phyloP scores from a whole-genome alignment of 1,284 basidiomycete genomes.

The Cystobasidiaceae sp. region DNA sequence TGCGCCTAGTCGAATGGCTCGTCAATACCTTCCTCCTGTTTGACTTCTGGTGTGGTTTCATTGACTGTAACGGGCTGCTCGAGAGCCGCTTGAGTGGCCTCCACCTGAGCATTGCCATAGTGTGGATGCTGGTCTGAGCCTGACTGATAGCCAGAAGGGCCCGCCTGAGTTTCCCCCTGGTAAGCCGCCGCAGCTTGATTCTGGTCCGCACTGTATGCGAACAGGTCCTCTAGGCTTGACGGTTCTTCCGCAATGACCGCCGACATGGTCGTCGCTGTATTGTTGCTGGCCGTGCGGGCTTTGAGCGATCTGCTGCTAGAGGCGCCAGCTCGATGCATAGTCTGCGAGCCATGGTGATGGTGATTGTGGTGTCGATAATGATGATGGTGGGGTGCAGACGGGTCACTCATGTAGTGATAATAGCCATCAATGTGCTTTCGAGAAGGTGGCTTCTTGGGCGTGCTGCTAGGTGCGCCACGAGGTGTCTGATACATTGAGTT shows the following conservation, averaged over 20 bases:
- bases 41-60: too few species aligned
- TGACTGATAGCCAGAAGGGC: too few species aligned
- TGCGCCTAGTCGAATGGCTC: too few species aligned
- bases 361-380: not conserved
- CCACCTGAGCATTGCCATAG: too few species aligned
- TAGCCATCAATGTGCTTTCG: not conserved
- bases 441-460: not conserved
- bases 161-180: too few species aligned
- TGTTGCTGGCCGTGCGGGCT: not conserved
- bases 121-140: too few species aligned
- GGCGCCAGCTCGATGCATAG: not conserved
- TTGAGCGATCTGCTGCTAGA: not conserved
- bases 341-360: not conserved
- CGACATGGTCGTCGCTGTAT: not conserved
- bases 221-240: not conserved
- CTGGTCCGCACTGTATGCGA: slow-evolving; percentile 5
- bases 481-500: slow-evolving; percentile 5
- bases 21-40: too few species aligned
- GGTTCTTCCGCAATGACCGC: not conserved
- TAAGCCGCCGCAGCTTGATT: too few species aligned
- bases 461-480: not conserved
- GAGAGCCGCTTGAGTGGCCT: too few species aligned
- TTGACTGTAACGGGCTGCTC: too few species aligned
- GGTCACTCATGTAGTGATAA: not conserved
- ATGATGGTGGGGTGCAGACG: not conserved